Conservation (phyloP, 164 flowering plant genomes). For the Umbellularia californica region DNA sequence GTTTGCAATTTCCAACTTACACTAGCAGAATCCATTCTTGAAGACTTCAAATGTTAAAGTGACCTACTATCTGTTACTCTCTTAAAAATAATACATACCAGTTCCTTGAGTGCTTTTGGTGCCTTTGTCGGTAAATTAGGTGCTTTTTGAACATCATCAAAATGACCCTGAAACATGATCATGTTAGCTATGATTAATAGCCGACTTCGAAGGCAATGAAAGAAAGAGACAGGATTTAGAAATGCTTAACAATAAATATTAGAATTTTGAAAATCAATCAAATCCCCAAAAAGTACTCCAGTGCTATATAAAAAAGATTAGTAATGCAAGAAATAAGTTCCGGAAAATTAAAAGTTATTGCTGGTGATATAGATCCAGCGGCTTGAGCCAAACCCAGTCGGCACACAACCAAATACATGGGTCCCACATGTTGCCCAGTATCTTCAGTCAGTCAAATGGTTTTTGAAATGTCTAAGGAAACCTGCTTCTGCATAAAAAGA, state of each 20-base stretch:
- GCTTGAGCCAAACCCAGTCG: no score
- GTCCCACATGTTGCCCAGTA: no score
- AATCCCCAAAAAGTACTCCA: neutral
- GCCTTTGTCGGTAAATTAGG: conserved; percentile 52
- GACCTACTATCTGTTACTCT: neutral
- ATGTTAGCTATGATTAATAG: neutral
- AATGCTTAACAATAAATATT: neutral
- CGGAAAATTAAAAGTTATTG: neutral
- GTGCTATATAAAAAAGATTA: neutral
- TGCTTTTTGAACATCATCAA: conserved; percentile 70
- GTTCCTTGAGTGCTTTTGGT: conserved; percentile 63
- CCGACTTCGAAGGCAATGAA: neutral
- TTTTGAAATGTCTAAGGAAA: no score
- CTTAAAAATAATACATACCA: conserved; percentile 40
- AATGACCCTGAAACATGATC: conserved; percentile 52
- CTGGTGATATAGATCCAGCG: neutral
- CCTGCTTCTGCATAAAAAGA: no score
- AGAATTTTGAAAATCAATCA: neutral
- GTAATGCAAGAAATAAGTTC: neutral
- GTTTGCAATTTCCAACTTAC: neutral
- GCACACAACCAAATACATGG: no score
- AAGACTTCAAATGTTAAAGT: neutral
- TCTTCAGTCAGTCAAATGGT: no score
- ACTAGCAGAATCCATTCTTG: neutral
- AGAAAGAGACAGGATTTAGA: neutral